Base-by-base conservation (phyloP, 2,329 filamentous ascomycete genomes). In the Penicillium sp. region DNA sequence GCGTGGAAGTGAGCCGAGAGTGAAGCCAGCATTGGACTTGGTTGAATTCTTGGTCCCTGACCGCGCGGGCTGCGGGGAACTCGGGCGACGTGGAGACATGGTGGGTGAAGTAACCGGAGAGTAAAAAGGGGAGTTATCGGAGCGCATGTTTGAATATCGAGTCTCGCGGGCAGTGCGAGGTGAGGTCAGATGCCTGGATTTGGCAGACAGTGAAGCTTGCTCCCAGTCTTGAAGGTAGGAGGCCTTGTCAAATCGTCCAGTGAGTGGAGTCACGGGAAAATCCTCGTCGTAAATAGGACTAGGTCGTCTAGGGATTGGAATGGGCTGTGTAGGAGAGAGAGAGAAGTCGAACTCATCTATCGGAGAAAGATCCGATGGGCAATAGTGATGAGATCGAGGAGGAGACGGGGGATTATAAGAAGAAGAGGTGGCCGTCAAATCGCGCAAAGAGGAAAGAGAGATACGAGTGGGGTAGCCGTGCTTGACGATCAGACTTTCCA, bases 1-100 rank as follows among this genome's bases (percentile, higher is more conserved):
- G 23, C 71, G 66, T n/a, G 72, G 72, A 14, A 74, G 60, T 38
- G 55, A 69, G 36, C 63, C 64, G 10, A 74, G 65, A 38, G 70
- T 63, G 56, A 72, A 65, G 22, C 60, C 54, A 11, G 67, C 61
- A 11, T 61, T 57, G n/a, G 65, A 54, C 53, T 72, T 70, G 43
- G 66, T 46, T 20, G 61, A 47, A 31, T 60, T 64, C 38, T 69
- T 64, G 20, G 57, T 48, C 20, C 63, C 60, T 29, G 63, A 52
- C 29, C 60, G 61, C 10, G 63, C 52, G 4, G 68, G 61, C 48
- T 69, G 67, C 13, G 68, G 65, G 2, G 70, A 69, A 28, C 54
- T 56, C 28, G 66, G 55, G 29, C 61, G 64, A 8, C 58, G 54
- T 18, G 66, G 59, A 26, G 66, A 61, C 67, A 69, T 68, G 45